Evolutionary conservation across 1,284 basidiomycete genomes (phyloP).

Genomic region (Leccinum pallidistipes): DNA sequence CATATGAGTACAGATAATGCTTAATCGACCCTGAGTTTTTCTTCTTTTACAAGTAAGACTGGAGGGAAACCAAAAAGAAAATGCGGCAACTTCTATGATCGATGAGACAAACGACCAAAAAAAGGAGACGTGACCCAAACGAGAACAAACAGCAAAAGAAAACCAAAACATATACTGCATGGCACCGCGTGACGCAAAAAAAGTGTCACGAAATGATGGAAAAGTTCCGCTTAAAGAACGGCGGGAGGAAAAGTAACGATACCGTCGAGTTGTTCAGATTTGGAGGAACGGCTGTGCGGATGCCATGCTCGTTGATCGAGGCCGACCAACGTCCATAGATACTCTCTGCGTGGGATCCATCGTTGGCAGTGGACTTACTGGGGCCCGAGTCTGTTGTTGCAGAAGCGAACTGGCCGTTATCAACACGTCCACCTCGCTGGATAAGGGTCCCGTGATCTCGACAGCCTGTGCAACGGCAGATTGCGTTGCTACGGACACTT

Average conservation of each 20-base stretch:
- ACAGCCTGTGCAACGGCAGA: constrained; percentile 44
- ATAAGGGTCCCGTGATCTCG: constrained; percentile 39
- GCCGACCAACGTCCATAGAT: constrained; percentile 28
- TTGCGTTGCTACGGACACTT: constrained; percentile 76
- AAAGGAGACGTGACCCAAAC: constrained; percentile 23
- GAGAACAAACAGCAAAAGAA: constrained; percentile 16
- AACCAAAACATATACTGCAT: constrained; percentile 20
- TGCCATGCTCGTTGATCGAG: constrained; percentile 29
- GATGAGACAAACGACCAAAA: constrained; percentile 29
- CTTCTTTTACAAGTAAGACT: constrained; percentile 24
- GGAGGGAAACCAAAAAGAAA: constrained; percentile 1
- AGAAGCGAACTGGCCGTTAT: constrained; percentile 38
- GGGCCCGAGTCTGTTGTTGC: constrained; percentile 33
- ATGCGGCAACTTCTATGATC: constrained; percentile 32
- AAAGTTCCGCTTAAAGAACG: constrained; percentile 29
- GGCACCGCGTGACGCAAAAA: constrained; percentile 21
- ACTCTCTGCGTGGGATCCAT: constrained; percentile 32
- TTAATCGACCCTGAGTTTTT: constrained; percentile 28
- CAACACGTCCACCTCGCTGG: constrained; percentile 37
- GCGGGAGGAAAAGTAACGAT: constrained; percentile 19
- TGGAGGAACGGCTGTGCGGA: constrained; percentile 25
- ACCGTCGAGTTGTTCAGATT: constrained; percentile 16
- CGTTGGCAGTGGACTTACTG: constrained; percentile 32
- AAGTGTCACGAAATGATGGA: constrained; percentile 16
- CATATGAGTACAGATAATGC: constrained; percentile 37